A percentile compares a stretch with the other conserved stretches of the same genome.
Conservation (phyloP, 495 filamentous ascomycete genomes). For the Daldinia decipiens region DNA sequence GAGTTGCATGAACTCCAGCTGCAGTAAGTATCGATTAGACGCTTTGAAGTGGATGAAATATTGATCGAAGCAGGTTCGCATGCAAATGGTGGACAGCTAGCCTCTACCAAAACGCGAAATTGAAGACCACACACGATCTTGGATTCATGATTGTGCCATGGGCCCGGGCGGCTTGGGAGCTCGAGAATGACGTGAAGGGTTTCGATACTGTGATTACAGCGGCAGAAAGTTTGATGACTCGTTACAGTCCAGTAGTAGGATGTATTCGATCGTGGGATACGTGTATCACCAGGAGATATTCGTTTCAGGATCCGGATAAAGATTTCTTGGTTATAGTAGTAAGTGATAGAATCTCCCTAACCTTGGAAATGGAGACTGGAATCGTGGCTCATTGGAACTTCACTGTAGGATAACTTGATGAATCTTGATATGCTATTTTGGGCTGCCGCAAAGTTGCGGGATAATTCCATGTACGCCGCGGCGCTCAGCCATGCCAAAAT, state of each 20-base stretch:
- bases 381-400: background rate
- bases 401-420: slow-evolving; percentile 56
- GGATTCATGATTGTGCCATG: background rate
- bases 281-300: slow-evolving; percentile 48
- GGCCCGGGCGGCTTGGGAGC: background rate
- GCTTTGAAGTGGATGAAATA: background rate
- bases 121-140: background rate
- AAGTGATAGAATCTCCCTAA: background rate
- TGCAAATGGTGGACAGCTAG: background rate
- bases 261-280: slow-evolving; percentile 55
- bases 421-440: slow-evolving; percentile 59
- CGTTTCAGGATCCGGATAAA: slow-evolving; percentile 31
- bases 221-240: slow-evolving; percentile 50
- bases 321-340: slow-evolving; percentile 57
- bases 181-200: background rate
- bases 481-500: slow-evolving; percentile 31
- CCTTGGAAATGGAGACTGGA: background rate
- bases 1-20: background rate
- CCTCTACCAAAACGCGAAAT: background rate
- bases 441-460: slow-evolving; percentile 44
- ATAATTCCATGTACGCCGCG: slow-evolving; percentile 38
- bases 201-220: slow-evolving; percentile 41
- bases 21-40: background rate
- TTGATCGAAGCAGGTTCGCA: background rate
- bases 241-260: slow-evolving; percentile 50